Conservation (phyloP, 1,284 basidiomycete species). For the Ustilago tritici region DNA sequence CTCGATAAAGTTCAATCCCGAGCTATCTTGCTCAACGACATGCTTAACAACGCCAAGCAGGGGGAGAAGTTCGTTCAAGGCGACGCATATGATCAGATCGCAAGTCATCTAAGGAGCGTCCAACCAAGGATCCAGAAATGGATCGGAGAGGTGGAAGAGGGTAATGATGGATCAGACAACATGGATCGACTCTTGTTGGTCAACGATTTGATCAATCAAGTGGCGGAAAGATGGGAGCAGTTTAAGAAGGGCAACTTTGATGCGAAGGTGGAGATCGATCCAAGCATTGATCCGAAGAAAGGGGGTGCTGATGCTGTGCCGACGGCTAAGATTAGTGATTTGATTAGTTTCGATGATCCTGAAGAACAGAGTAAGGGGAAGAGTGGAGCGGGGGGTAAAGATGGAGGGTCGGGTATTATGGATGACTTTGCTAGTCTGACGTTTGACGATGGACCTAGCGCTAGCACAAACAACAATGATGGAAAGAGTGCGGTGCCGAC, state of each 20-base stretch:
- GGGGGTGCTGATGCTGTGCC: constrained; percentile 64
- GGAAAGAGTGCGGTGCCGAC: constrained; percentile 3
- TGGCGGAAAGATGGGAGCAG: constrained; percentile 87
- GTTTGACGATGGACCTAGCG: constrained; percentile 44
- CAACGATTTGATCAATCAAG: constrained; percentile 96
- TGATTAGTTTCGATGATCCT: constrained; percentile 66
- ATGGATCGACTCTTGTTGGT: constrained; percentile 93
- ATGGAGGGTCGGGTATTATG: constrained; percentile 24
- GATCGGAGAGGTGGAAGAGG: constrained; percentile 88
- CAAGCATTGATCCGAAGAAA: constrained; percentile 66
- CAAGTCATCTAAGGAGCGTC: constrained; percentile 82
- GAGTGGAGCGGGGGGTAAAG: background rate
- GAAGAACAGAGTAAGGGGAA: constrained; percentile 5
- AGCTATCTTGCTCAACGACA: constrained; percentile 92
- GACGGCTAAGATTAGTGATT: constrained; percentile 63
- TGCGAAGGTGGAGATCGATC: constrained; percentile 75
- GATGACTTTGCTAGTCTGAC: constrained; percentile 66
- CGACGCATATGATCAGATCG: constrained; percentile 97
- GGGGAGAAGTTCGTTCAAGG: constrained; percentile 75
- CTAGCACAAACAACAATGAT: background rate
- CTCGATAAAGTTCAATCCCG: constrained; percentile 95
- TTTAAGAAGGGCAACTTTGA: constrained; percentile 88
- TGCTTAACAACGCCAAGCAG: constrained; percentile 91
- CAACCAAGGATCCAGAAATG: constrained; percentile 96
- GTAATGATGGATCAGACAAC: constrained; percentile 74